Base-by-base conservation (phyloP, 2,329 filamentous ascomycete genomes). In the Calonectria pseudoturangicola region DNA sequence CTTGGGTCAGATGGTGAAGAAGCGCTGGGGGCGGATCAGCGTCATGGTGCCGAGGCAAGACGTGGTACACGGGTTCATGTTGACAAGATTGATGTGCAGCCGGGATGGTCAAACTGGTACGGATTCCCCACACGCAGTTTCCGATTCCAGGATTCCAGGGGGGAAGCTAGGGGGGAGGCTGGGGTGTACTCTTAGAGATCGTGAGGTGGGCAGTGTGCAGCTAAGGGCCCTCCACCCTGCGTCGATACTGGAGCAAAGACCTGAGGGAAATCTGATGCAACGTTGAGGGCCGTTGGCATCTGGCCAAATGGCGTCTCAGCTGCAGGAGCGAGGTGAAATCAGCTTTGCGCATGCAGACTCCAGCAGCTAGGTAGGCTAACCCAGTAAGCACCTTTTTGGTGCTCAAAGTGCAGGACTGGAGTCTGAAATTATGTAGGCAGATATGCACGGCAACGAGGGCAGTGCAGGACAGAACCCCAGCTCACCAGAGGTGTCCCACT, bases 211-310 rank as follows among this genome's bases (percentile, higher is more conserved):
- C 51, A 51, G 63, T 63, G 21, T 70, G 68, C 68, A 66, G 58
- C 41, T 62, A 63, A 25, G 33, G 64, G 47, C 47, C 47, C 54
- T 71, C 43, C 33, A 28, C 39, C 69, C 30, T 62, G 41, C 36
- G 48, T 48, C 39, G 47, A 41, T 45, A 28, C 56, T 48, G n/a
- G 50, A 66, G 64, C 64, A 27, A 45, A 56, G 28, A n/a, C 60
- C 58, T 66, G 50, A 45, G 68, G 65, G 58, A 68, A 50, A 48
- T 48, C 70, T 48, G 70, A 72, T 71, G 69, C 58, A 72, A 68
- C 70, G 28, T 48, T 51, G 41, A 65, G 58, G 70, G 48, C 25
- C 56, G 58, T 68, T 71, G 64, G 41, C 30, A 27, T n/a, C n/a
- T 54, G 69, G 36, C 39, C 39, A 30, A 33, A 68, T 71, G 36